A percentile compares a stretch with the other conserved stretches of the same genome.
Conservation (phyloP, 2,329 filamentous ascomycete genomes). For the Aspergillus puulaauensis region DNA sequence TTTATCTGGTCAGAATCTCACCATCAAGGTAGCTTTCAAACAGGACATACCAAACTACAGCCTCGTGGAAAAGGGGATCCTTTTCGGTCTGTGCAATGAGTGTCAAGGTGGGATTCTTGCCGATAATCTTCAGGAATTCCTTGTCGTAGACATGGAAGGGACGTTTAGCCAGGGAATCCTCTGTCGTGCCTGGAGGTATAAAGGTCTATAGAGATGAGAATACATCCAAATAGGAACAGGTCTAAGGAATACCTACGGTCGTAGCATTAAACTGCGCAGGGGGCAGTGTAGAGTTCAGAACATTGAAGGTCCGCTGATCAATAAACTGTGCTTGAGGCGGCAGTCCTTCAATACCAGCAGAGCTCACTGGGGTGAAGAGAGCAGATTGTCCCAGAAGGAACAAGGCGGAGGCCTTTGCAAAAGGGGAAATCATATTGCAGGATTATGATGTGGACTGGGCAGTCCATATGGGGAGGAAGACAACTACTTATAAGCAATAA, state of each 20-base stretch:
- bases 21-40: too few species aligned
- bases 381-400: too few species aligned
- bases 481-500: too few species aligned
- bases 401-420: too few species aligned
- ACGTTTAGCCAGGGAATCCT: background rate
- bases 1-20: too few species aligned
- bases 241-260: background rate
- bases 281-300: background rate
- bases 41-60: background rate
- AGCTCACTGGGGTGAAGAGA: conserved; percentile 19
- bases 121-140: background rate
- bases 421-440: too few species aligned
- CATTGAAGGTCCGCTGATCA: background rate
- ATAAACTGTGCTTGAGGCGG: background rate
- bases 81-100: background rate
- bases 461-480: too few species aligned
- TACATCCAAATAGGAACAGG: too few species aligned
- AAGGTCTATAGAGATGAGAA: background rate
- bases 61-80: background rate
- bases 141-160: background rate
- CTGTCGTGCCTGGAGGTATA: background rate
- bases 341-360: conserved; percentile 29
- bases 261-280: background rate
- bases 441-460: too few species aligned
- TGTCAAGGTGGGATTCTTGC: background rate